Percentiles rank a stretch among this genome's conserved stretches.
Evolutionary conservation across 139 green algal species (phyloP).

Genomic region (Spirogloea muscicola): DNA sequence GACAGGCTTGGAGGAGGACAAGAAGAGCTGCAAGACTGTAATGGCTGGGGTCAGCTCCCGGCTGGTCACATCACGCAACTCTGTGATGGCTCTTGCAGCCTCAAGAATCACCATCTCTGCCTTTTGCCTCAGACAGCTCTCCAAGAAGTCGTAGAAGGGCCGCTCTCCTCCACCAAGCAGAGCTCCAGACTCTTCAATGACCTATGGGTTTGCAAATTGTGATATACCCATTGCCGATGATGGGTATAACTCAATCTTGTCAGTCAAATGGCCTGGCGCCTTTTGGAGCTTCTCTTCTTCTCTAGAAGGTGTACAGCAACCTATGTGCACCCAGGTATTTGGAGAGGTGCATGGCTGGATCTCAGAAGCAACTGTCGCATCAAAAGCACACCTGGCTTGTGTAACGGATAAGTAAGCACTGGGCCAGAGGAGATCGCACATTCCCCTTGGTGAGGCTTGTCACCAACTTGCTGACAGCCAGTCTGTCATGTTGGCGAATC

Average conservation of each 20-base stretch:
- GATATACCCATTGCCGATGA: too few relatives aligned
- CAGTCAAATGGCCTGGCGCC: too few relatives aligned
- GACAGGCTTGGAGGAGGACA: constrained; percentile 91
- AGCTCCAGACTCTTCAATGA: constrained; percentile 52
- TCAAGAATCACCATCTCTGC: constrained; percentile 85
- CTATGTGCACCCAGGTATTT: too few relatives aligned
- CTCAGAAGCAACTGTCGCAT: too few relatives aligned
- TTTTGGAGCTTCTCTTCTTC: too few relatives aligned
- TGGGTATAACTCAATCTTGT: too few relatives aligned
- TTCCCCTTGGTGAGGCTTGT: constrained; percentile 71
- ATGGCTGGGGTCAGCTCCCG: constrained; percentile 92
- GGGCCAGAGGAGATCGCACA: constrained; percentile 87
- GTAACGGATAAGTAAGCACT: constrained; percentile 93
- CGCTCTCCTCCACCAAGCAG: constrained; percentile 60
- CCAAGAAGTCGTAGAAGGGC: constrained; percentile 97
- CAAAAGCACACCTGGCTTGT: constrained; percentile 72
- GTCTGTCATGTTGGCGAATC: constrained; percentile 82
- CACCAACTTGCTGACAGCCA: constrained; percentile 96
- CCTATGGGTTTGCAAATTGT: too few relatives aligned
- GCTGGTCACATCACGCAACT: constrained; percentile 80
- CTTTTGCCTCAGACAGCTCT: constrained; percentile 94
- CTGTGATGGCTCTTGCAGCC: constrained; percentile 90
- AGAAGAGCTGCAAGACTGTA: constrained; percentile 97
- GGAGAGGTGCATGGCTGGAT: too few relatives aligned
- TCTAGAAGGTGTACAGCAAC: too few relatives aligned